Evolutionary conservation across 805 yeast species (phyloP).

Genomic region (Metahyphopichia silvanorum): DNA sequence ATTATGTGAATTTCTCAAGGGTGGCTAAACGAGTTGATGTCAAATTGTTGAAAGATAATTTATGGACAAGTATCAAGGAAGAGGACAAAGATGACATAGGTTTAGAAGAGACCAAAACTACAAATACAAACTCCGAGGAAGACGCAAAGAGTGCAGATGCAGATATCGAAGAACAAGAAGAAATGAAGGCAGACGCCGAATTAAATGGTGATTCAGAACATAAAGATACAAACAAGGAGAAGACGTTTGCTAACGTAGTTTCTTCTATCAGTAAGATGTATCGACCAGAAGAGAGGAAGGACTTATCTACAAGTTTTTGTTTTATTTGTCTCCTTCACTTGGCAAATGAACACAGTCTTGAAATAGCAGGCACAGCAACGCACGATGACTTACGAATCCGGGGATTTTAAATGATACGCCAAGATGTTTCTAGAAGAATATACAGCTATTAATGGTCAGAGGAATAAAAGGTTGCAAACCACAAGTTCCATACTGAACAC

Average conservation of each 20-base stretch:
- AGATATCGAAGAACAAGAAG: background rate
- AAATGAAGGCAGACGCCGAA: slow-evolving; percentile 3
- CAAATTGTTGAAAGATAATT: slow-evolving; percentile 36
- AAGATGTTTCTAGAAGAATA: no score
- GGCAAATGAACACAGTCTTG: slow-evolving; percentile 43
- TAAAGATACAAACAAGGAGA: slow-evolving; percentile 22
- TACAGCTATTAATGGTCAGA: no score
- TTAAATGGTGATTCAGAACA: slow-evolving; percentile 7
- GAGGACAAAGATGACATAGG: slow-evolving; percentile 6
- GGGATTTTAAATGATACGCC: slow-evolving; percentile 21
- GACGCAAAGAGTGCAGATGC: slow-evolving; percentile 1
- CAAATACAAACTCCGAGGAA: slow-evolving; percentile 5
- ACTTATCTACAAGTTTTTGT: slow-evolving; percentile 43
- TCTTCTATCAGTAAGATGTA: slow-evolving; percentile 32
- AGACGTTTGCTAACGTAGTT: slow-evolving; percentile 32
- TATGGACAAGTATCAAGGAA: slow-evolving; percentile 33
- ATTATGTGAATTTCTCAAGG: slow-evolving; percentile 39
- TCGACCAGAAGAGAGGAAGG: slow-evolving; percentile 36
- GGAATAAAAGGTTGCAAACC: no score
- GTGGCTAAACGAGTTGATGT: slow-evolving; percentile 43
- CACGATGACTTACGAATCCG: slow-evolving; percentile 33
- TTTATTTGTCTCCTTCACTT: slow-evolving; percentile 43
- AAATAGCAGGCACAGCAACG: slow-evolving; percentile 25
- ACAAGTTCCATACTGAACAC: no score
- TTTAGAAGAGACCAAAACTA: slow-evolving; percentile 3